phyloP scores from a whole-genome alignment of 768 basidiomycete genomes.

The Serendipita sp. region DNA sequence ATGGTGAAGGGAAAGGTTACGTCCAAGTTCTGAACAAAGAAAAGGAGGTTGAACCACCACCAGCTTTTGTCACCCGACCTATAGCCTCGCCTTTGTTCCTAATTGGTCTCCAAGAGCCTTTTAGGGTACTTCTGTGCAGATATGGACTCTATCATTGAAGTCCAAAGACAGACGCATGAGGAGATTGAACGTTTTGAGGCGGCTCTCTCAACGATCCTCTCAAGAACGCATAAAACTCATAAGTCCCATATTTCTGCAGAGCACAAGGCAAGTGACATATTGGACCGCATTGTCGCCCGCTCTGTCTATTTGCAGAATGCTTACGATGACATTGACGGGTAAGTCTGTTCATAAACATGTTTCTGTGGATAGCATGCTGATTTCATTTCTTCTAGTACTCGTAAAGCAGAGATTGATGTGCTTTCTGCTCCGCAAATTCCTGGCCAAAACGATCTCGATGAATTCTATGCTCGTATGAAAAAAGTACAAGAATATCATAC shows the following conservation, averaged over 20 bases:
- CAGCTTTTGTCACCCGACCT: no score
- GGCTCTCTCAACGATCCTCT: constrained; percentile 69
- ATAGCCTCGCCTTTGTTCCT: background rate
- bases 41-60: background rate
- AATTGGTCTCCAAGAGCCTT: background rate
- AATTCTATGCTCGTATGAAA: constrained; percentile 91
- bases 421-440: constrained; percentile 35
- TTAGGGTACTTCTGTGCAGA: background rate
- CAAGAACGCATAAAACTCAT: constrained; percentile 45
- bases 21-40: background rate
- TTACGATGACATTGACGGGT: constrained; percentile 60
- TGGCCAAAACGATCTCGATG: constrained; percentile 54
- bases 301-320: constrained; percentile 45
- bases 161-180: constrained; percentile 91
- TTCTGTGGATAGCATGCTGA: background rate
- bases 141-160: constrained; percentile 90
- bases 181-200: constrained; percentile 86
- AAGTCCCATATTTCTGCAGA: constrained; percentile 56
- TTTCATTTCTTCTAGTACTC: constrained; percentile 16
- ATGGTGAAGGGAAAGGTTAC: constrained; percentile 31
- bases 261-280: constrained; percentile 80
- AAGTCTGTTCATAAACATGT: constrained; percentile 7
- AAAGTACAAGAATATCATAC: constrained; percentile 93
- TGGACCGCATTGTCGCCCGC: constrained; percentile 65
- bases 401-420: constrained; percentile 48